Conservation (phyloP, 345 rosid species). For the Nephelium lappaceum region DNA sequence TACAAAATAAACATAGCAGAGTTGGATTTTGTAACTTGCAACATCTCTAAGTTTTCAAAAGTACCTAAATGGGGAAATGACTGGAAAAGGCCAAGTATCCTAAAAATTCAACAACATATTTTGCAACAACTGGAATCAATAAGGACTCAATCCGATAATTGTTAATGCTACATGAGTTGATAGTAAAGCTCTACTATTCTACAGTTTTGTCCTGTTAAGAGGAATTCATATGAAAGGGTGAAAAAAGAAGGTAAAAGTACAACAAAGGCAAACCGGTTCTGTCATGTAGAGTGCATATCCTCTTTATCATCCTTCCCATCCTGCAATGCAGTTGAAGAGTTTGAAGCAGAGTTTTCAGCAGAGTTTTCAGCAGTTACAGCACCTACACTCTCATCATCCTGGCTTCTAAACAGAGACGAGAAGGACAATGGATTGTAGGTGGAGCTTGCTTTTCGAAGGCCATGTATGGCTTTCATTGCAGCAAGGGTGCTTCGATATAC, state of each 20-base stretch:
- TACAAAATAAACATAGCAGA: not conserved
- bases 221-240: not conserved
- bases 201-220: constrained; percentile 13
- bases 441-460: constrained; percentile 92
- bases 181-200: constrained; percentile 10
- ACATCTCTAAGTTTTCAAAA: not conserved
- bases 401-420: constrained; percentile 57
- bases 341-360: constrained; percentile 63
- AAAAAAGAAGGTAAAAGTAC: not conserved
- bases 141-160: no score
- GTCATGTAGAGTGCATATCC: constrained; percentile 47
- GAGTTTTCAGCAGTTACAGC: constrained; percentile 76
- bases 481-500: constrained; percentile 90
- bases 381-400: constrained; percentile 61
- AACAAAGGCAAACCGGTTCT: not conserved
- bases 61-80: no score
- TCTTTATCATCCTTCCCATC: constrained; percentile 47
- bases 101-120: not conserved
- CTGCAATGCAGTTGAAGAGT: constrained; percentile 41
- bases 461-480: constrained; percentile 85
- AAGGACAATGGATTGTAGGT: constrained; percentile 75
- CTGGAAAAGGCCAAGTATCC: not conserved
- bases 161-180: not conserved
- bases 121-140: not conserved
- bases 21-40: not conserved